Percentiles rank a stretch among this genome's conserved stretches.
These are phyloP conservation scores for Gyromitra esculenta DNA, from an alignment of 2,329 filamentous ascomycete genomes.

Conservation along the genomic window DNA sequence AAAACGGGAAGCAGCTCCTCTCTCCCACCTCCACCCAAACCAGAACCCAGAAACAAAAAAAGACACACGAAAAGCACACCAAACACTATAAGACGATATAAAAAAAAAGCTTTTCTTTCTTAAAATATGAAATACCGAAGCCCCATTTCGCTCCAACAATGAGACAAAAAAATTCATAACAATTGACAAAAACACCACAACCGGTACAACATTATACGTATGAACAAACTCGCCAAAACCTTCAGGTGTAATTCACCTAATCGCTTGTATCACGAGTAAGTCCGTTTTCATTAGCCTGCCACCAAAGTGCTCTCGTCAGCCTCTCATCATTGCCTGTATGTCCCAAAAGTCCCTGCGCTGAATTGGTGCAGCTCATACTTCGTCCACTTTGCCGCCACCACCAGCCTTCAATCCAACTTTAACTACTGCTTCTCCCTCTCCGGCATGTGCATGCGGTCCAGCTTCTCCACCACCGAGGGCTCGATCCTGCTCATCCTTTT, in stretches of 20 bases:
- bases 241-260: slow-evolving; percentile 18
- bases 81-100: slow-evolving; percentile 21
- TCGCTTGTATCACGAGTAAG: slow-evolving; percentile 32
- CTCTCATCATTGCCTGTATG: slow-evolving; percentile 1
- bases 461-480: slow-evolving; percentile 49
- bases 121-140: slow-evolving; percentile 41
- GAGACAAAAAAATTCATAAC: slow-evolving; percentile 46
- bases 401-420: slow-evolving; percentile 42
- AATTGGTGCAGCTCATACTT: slow-evolving; percentile 27
- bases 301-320: slow-evolving; percentile 16
- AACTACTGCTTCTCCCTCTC: slow-evolving; percentile 53
- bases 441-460: slow-evolving; percentile 56
- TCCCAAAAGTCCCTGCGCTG: slow-evolving; percentile 16
- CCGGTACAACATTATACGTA: slow-evolving; percentile 24
- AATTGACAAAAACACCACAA: slow-evolving; percentile 33
- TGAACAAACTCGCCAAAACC: slow-evolving; percentile 30
- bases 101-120: slow-evolving; percentile 27
- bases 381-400: slow-evolving; percentile 22
- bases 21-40: not conserved
- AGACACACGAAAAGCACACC: slow-evolving; percentile 1
- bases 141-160: slow-evolving; percentile 33
- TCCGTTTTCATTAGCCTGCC: slow-evolving; percentile 40
- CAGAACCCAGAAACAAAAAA: slow-evolving; percentile 16
- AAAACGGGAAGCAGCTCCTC: not conserved
- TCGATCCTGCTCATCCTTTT: slow-evolving; percentile 65